Base-by-base conservation (phyloP, 805 yeast genomes). In the Blastobotrys chiropterorum region DNA sequence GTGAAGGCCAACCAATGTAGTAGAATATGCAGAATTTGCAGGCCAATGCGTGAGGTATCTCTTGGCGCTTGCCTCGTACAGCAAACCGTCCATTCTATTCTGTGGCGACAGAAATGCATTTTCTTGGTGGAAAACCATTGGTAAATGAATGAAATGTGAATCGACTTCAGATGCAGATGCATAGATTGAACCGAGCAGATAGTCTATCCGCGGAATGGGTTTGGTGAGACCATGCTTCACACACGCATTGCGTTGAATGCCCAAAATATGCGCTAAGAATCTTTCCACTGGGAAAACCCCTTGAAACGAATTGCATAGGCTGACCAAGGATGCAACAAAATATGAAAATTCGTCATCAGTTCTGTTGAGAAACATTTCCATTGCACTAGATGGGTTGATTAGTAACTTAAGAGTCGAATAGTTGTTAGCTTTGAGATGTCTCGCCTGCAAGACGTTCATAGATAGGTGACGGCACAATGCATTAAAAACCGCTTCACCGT, bases 11-110 rank as follows among this genome's bases (percentile, higher is more conserved):
- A 26, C 11, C 11, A 40, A 40, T 3, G 43, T 20, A 3, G 19
- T 17, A 3, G 43, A 40, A 19, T 42, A 42, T 6, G 45, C 26
- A 6, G 45, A 42, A 15, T 19, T 13, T 3, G 21, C 34, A 3
- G 45, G 45, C 45, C 45, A 42, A n/a, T 20, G 20, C 34, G 15
- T n/a, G 16, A 42, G 45, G 20, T 42, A 42, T n/a, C 45, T 5
- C 7, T 8, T 40, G 43, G 43, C 43, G 3, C 20, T 15, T 7
- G 43, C 20, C 11, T 40, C 43, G 20, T 17, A 40, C 20, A 40
- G 7, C 13, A 15, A 20, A 15, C 43, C 19, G 19, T 15, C 43
- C 43, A 40, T 40, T 3, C 19, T 17, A 13, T 17, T 17, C 16
- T 17, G 16, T 13, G 43, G 43, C 6, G 20, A 13, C 6, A 15